A percentile compares a stretch with the other conserved stretches of the same genome.
phyloP scores from a whole-genome alignment of 78 protist genomes.

The Dictyostelium purpureum region DNA sequence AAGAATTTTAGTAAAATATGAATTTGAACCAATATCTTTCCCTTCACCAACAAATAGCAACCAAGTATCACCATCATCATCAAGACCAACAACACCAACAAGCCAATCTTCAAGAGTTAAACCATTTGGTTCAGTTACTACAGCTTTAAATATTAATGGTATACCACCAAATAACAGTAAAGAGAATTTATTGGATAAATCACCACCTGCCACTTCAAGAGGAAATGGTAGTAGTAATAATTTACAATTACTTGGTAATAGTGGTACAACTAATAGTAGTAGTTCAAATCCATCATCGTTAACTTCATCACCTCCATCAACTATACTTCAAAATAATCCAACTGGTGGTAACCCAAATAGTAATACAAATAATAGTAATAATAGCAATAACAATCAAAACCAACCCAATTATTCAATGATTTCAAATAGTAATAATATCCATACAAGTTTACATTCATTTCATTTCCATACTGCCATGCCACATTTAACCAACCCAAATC shows the following conservation, averaged over 20 bases:
- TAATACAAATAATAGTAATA: not conserved
- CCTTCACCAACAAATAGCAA: not conserved
- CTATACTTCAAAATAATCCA: too few species aligned
- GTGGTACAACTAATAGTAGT: too few species aligned
- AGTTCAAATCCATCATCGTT: not conserved
- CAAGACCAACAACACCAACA: slow-evolving; percentile 15
- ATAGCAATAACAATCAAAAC: not conserved
- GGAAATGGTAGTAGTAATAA: not conserved
- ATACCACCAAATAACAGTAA: not conserved
- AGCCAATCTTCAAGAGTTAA: slow-evolving; percentile 2
- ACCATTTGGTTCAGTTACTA: slow-evolving; percentile 13
- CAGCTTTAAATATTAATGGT: too few species aligned
- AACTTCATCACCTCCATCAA: not conserved
- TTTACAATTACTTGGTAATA: not conserved
- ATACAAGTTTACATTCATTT: slow-evolving; percentile 45
- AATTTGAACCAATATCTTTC: slow-evolving; percentile 21
- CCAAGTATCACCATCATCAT: not conserved
- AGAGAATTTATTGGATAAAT: not conserved
- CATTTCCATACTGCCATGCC: slow-evolving; percentile 51
- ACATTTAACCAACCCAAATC: slow-evolving; percentile 13
- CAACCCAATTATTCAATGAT: not conserved
- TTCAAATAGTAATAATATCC: slow-evolving; percentile 15
- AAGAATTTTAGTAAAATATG: slow-evolving; percentile 44
- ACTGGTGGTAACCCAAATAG: not conserved
- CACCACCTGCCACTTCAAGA: not conserved